Conservation (phyloP, 139 green algal genomes). For the Picocystis salinarum region DNA sequence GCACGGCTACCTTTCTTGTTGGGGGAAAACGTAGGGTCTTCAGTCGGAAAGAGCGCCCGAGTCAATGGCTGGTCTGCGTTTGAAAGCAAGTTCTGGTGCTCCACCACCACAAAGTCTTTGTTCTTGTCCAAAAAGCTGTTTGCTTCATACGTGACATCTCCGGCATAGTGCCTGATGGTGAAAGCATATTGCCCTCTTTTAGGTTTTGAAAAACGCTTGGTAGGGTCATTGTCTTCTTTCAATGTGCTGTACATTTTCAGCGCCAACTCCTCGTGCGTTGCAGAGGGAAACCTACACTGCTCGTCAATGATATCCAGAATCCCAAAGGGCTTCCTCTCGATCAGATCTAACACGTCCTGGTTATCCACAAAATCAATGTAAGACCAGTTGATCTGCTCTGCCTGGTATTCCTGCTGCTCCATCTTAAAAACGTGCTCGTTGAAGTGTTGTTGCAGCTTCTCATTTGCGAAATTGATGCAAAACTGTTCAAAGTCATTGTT, state of each 20-base stretch:
- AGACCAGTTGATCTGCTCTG: constrained; percentile 90
- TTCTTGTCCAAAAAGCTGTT: constrained; percentile 50
- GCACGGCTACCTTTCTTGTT: constrained; percentile 14
- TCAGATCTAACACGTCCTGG: constrained; percentile 88
- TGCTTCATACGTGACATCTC: constrained; percentile 32
- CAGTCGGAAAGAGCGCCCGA: constrained; percentile 35
- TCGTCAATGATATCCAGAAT: constrained; percentile 95
- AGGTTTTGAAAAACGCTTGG: constrained; percentile 68
- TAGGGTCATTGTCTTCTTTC: constrained; percentile 13
- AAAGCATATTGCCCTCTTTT: constrained; percentile 67
- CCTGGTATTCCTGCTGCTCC: constrained; percentile 97
- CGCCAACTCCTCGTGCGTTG: constrained; percentile 58
- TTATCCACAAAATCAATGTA: constrained; percentile 99
- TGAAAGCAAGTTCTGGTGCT: constrained; percentile 80
- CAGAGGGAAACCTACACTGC: constrained; percentile 40
- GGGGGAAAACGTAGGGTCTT: constrained; percentile 4
- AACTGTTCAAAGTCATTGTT: constrained; percentile 92
- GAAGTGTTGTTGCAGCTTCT: constrained; percentile 99
- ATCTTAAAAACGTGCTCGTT: constrained; percentile 98
- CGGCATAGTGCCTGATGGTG: constrained; percentile 90
- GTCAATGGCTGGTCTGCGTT: constrained; percentile 38
- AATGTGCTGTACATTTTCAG: constrained; percentile 61
- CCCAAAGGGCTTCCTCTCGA: constrained; percentile 44
- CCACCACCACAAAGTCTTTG: constrained; percentile 89
- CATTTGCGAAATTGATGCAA: constrained; percentile 97